Evolutionary conservation across 345 rosid genomes (phyloP), one percentile per base, ranked within the genome.

Genomic region (Arabis alpina): DNA sequence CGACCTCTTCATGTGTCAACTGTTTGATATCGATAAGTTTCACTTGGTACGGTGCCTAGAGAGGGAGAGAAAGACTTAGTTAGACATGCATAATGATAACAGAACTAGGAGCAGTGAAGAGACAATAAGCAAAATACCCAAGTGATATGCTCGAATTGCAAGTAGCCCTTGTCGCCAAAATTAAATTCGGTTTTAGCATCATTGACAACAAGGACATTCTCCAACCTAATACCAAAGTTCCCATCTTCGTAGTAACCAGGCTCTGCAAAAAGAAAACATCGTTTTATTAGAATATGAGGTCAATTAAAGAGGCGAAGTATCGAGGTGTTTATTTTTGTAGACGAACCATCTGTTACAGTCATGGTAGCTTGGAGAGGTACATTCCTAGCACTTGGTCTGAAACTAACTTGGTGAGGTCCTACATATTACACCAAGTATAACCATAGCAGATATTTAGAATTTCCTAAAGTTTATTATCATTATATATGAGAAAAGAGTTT

Each of bases 241-340:
- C 97, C 97, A 59, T 91, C 97, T 77, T 91, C 97, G 44, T 91
- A 91, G 82, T 91, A 91, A 61, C 97, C 97, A 51, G 97, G 97
- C 75, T 91, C 97, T 87, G 86, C 60, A 4, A 16, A 5, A 32
- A 41, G 39, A 4, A 32, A 1, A 47, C 4, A 27, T 3, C 0
- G 3, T 8, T 15, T 3, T 71, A 34, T 34, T 28, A 71, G 42
- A 9, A 50, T 19, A 48, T 12, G 57, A 12, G 2, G 44, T 37
- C 39, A 23, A 56, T n/a, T 2, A 6, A 64, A 14, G 9, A 42
- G n/a, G 64, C 49, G 28, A 24, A 23, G 8, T 11, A 30, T 49
- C 2, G 3, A 71, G 57, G 30, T 59, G 34, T 40, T 19, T n/a
- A n/a, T n/a, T 28, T 23, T 53, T 25, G 61, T 3, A 73, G 54